Evolutionary conservation across 768 basidiomycete genomes (phyloP).

Genomic region (Leccinum rimulosum): DNA sequence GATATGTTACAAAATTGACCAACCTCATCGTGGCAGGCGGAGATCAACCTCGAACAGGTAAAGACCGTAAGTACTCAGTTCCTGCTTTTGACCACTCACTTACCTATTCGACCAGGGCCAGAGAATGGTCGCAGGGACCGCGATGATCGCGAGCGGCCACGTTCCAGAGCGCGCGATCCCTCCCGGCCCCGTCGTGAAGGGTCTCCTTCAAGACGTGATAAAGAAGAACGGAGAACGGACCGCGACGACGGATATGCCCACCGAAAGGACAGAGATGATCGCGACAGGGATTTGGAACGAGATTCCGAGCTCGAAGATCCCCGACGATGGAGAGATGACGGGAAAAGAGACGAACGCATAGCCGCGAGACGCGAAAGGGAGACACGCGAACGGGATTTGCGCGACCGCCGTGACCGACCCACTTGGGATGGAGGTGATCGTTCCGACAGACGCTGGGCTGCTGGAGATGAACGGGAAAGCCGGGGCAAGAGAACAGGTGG

Average conservation of each 20-base stretch:
- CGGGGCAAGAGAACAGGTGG: constrained; percentile 57
- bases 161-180: constrained; percentile 62
- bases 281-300: constrained; percentile 42
- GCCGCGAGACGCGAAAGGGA: constrained; percentile 56
- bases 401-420: constrained; percentile 45
- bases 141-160: constrained; percentile 61
- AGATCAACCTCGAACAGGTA: constrained; percentile 48
- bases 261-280: constrained; percentile 37
- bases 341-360: constrained; percentile 74
- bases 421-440: constrained; percentile 53
- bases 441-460: constrained; percentile 48
- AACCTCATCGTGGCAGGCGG: constrained; percentile 33
- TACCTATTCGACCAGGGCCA: constrained; percentile 36
- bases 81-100: background rate
- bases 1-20: constrained; percentile 1
- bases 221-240: constrained; percentile 36
- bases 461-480: constrained; percentile 66
- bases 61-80: constrained; percentile 52
- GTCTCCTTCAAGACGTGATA: constrained; percentile 52
- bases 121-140: constrained; percentile 56
- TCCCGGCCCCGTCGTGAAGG: constrained; percentile 60
- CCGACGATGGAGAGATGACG: constrained; percentile 80
- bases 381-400: constrained; percentile 39
- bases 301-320: constrained; percentile 63
- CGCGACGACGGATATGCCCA: constrained; percentile 28